Conservation (phyloP, 805 yeast genomes). For the Brettanomyces bruxellensis region DNA sequence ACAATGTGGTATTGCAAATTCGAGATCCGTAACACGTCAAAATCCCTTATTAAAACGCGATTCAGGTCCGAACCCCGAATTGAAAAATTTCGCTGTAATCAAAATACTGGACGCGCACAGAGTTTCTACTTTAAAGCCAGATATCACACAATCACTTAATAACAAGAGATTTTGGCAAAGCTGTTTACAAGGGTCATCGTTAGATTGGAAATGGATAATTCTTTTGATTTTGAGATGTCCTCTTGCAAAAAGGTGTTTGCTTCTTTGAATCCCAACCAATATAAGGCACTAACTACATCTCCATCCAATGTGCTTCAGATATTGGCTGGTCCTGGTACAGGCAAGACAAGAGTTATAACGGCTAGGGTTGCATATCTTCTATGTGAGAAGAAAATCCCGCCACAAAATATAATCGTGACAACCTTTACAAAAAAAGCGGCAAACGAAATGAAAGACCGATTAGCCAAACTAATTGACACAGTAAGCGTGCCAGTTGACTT, state of each 20-base stretch:
- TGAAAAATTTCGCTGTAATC: too few relatives aligned
- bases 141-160: too few relatives aligned
- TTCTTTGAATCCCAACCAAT: slow-evolving; percentile 32
- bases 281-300: slow-evolving; percentile 34
- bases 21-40: too few relatives aligned
- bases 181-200: too few relatives aligned
- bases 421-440: slow-evolving; percentile 95
- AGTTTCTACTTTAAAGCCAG: too few relatives aligned
- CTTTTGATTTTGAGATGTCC: too few relatives aligned
- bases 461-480: slow-evolving; percentile 28
- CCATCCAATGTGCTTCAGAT: slow-evolving; percentile 34
- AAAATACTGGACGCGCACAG: too few relatives aligned
- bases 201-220: too few relatives aligned
- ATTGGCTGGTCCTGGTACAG: slow-evolving; percentile 57
- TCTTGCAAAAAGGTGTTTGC: slow-evolving; percentile 3
- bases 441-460: slow-evolving; percentile 65
- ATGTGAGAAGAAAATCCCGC: slow-evolving; percentile 39
- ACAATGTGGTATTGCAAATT: too few relatives aligned
- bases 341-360: slow-evolving; percentile 77
- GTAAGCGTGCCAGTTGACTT: slow-evolving; percentile 23
- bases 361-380: slow-evolving; percentile 70
- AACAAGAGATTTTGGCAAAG: too few relatives aligned
- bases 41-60: too few relatives aligned
- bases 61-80: too few relatives aligned
- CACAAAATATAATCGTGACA: slow-evolving; percentile 67